Evolutionary conservation across 306 rosid species (phyloP).

Genomic region (Acacia confusa): DNA sequence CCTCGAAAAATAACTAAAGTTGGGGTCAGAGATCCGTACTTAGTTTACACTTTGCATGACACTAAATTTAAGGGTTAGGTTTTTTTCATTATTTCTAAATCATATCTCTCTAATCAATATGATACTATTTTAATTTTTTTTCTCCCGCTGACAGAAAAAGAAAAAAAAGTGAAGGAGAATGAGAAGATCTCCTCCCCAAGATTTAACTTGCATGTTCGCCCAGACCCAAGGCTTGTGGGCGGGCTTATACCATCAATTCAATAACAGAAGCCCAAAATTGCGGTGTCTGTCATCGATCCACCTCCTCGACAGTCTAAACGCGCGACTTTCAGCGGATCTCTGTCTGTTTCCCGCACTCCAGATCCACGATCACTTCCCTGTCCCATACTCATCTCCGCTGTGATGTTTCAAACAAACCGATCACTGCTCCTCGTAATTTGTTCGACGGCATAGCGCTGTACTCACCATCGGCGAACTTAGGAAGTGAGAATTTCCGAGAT

Average conservation of each 20-base stretch:
- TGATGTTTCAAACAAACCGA: slow-evolving; percentile 22
- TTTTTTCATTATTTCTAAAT: no score
- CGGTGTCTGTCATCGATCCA: slow-evolving; percentile 6
- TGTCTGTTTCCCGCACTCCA: slow-evolving; percentile 28
- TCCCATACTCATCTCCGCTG: not conserved
- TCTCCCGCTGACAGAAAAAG: no score
- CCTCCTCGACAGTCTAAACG: slow-evolving; percentile 31
- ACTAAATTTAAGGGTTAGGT: no score
- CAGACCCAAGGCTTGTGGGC: no score
- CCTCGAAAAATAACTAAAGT: not conserved
- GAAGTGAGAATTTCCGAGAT: slow-evolving; percentile 43
- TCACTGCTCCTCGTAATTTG: slow-evolving; percentile 1
- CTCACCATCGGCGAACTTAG: slow-evolving; percentile 11
- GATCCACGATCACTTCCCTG: slow-evolving; percentile 41
- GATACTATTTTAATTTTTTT: no score
- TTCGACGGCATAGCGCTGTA: slow-evolving; percentile 18
- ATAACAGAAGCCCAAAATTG: slow-evolving; percentile 19
- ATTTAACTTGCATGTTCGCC: no score
- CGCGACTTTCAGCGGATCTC: slow-evolving; percentile 38
- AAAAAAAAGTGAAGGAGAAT: no score
- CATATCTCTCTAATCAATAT: no score
- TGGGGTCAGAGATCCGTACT: not conserved
- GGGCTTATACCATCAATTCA: not conserved
- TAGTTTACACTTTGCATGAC: no score
- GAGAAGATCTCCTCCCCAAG: no score